Conservation (phyloP, 2,329 filamentous ascomycete genomes). For the Diaporthe aspalathi region DNA sequence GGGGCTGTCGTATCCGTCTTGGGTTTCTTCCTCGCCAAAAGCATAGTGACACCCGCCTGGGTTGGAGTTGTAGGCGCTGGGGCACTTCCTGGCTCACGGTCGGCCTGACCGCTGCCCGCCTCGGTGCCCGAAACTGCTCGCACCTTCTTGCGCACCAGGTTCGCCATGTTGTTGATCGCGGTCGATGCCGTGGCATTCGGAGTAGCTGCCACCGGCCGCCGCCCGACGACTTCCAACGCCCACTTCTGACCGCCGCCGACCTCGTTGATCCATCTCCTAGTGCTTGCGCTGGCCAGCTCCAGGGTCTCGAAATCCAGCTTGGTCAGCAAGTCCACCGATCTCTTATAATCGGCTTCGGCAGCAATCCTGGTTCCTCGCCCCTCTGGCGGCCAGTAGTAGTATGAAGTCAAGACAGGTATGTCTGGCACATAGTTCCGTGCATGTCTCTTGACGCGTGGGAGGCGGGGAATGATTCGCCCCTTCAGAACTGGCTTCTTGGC, state of each 20-base stretch:
- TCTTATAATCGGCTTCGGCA: constrained; percentile 72
- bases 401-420: constrained; percentile 64
- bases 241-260: constrained; percentile 66
- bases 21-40: constrained; percentile 32
- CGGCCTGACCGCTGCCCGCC: constrained; percentile 27
- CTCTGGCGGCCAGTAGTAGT: constrained; percentile 73
- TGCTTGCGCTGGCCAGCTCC: constrained; percentile 72
- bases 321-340: constrained; percentile 75
- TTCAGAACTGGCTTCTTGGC: constrained; percentile 61
- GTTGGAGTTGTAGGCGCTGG: constrained; percentile 37
- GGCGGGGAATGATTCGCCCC: constrained; percentile 72
- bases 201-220: neutral
- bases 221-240: constrained; percentile 63
- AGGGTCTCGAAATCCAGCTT: constrained; percentile 78
- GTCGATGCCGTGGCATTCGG: constrained; percentile 24
- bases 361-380: constrained; percentile 74
- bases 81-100: neutral
- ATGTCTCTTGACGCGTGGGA: constrained; percentile 73
- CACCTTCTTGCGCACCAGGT: constrained; percentile 55
- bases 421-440: constrained; percentile 62
- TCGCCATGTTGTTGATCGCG: constrained; percentile 60
- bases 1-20: constrained; percentile 29
- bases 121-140: constrained; percentile 55
- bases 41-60: constrained; percentile 24
- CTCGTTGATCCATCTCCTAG: constrained; percentile 77